These are phyloP conservation scores for Aquanectria penicillioides DNA, from an alignment of 2,329 filamentous ascomycete species.

Conservation along the genomic window DNA sequence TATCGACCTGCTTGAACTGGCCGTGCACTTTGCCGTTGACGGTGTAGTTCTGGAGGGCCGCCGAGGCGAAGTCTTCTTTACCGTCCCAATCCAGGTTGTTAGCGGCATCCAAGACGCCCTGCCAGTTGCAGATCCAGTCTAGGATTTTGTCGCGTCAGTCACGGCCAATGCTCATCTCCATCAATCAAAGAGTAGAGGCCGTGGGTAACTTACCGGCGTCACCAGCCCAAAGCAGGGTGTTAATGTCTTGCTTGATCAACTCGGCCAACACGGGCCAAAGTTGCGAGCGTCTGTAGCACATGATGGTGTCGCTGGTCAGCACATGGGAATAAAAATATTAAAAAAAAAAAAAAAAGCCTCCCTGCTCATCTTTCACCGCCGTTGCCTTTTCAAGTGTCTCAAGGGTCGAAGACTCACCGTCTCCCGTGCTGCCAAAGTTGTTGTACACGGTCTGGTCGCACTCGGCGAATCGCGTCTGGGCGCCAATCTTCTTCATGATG, in stretches of 20 bases:
- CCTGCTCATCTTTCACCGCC: not conserved
- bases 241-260: conserved; percentile 59
- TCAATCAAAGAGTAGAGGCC: no score
- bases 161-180: no score
- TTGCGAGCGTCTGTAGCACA: conserved; percentile 50
- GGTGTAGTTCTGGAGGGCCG: conserved; percentile 52
- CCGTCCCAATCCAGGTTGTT: conserved; percentile 56
- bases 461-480: conserved; percentile 36
- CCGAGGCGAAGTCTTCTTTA: conserved; percentile 50
- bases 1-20: conserved; percentile 60
- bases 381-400: no score
- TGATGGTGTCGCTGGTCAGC: conserved; percentile 21
- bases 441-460: conserved; percentile 37
- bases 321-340: not conserved
- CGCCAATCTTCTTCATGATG: conserved; percentile 39
- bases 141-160: no score
- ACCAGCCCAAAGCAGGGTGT: conserved; percentile 64
- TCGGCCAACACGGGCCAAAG: conserved; percentile 55
- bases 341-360: not conserved
- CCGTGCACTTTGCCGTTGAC: conserved; percentile 59
- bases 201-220: conserved; percentile 52
- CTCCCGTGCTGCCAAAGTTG: conserved; percentile 37
- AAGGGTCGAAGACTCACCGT: conserved; percentile 24
- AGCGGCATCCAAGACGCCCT: conserved; percentile 58
- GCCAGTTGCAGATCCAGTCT: conserved; percentile 69